phyloP scores from a whole-genome alignment of 1,284 basidiomycete genomes.

The Puccinia sorghi region DNA sequence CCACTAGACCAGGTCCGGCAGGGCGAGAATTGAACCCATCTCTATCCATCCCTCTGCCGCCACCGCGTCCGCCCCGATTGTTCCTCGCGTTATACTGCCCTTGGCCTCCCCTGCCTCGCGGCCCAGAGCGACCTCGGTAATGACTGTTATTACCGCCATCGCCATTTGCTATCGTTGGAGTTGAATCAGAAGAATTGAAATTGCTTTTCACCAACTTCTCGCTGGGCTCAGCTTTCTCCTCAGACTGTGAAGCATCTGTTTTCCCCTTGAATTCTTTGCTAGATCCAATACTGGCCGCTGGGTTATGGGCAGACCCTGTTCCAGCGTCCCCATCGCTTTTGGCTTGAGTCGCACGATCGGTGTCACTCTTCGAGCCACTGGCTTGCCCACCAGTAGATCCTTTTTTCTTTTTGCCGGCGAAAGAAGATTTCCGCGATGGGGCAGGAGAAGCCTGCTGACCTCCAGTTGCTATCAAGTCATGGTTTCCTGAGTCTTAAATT shows the following conservation, averaged over 20 bases:
- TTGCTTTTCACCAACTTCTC: constrained; percentile 6
- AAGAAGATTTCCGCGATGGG: constrained; percentile 40
- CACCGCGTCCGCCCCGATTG: constrained; percentile 18
- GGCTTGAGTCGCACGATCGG: neutral
- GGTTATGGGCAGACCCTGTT: neutral
- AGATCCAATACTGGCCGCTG: neutral
- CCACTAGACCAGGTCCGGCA: constrained; percentile 39
- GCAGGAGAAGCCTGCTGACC: constrained; percentile 9
- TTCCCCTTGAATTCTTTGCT: constrained; percentile 11
- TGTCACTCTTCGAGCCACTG: constrained; percentile 28
- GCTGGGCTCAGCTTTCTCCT: constrained; percentile 4
- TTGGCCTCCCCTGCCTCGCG: constrained; percentile 37
- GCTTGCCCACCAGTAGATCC: constrained; percentile 1
- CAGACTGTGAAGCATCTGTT: neutral
- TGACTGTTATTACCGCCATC: neutral
- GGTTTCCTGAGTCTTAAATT: constrained; percentile 10
- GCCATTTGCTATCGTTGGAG: constrained; percentile 1
- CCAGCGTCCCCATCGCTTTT: constrained; percentile 24
- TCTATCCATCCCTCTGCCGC: constrained; percentile 14
- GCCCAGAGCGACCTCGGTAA: constrained; percentile 12
- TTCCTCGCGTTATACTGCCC: constrained; percentile 24
- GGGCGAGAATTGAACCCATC: constrained; percentile 36
- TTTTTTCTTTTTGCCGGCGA: constrained; percentile 41
- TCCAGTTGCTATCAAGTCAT: neutral
- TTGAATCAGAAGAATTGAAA: constrained; percentile 5